A percentile compares a stretch with the other conserved stretches of the same genome.
Evolutionary conservation across 805 yeast species (phyloP).

Genomic region (Pichia manshurica): DNA sequence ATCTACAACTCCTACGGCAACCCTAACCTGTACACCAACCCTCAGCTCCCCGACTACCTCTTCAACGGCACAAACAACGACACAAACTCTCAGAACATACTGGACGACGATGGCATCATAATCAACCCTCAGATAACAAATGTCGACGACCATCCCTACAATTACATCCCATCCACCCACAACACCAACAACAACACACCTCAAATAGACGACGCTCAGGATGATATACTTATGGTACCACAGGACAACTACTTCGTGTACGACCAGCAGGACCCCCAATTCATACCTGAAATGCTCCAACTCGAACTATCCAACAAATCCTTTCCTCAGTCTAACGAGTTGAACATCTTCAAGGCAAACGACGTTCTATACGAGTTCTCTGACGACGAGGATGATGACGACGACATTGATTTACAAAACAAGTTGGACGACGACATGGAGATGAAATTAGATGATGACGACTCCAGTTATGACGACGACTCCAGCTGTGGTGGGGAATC

Average conservation of each 20-base stretch:
- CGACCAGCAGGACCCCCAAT: constrained; percentile 24
- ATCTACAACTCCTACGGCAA: constrained; percentile 27
- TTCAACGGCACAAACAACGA: constrained; percentile 3
- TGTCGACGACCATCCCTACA: not conserved
- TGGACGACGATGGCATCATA: not conserved
- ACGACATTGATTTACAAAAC: constrained; percentile 23
- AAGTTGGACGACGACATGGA: constrained; percentile 26
- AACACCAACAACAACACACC: not conserved
- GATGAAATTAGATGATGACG: constrained; percentile 18
- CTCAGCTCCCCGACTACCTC: constrained; percentile 24
- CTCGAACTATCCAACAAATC: constrained; percentile 25
- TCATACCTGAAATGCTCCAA: constrained; percentile 25
- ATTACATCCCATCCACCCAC: not conserved
- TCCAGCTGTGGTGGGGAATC: constrained; percentile 7
- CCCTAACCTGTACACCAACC: constrained; percentile 24
- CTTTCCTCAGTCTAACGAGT: constrained; percentile 29
- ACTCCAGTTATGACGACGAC: constrained; percentile 8
- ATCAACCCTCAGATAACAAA: constrained; percentile 5
- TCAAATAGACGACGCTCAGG: constrained; percentile 7
- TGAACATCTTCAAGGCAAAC: constrained; percentile 29
- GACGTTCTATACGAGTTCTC: constrained; percentile 29
- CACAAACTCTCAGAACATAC: not conserved
- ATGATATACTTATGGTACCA: constrained; percentile 28
- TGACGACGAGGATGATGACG: constrained; percentile 31
- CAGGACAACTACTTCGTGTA: constrained; percentile 27